Evolutionary conservation across 2,329 filamentous ascomycete species (phyloP).

Genomic region (Herpotrichia juniperi): DNA sequence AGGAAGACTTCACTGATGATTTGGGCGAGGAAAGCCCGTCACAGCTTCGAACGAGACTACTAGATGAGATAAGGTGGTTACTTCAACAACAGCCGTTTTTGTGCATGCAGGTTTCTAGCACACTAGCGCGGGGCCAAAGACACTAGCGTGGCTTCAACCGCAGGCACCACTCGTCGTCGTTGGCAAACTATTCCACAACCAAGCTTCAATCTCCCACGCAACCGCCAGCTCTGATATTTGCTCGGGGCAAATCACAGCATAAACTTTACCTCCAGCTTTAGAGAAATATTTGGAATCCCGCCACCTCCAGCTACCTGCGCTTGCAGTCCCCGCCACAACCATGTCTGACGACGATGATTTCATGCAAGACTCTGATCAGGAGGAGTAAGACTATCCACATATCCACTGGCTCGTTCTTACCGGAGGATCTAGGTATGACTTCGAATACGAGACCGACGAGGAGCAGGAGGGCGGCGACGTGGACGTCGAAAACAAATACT

Average conservation of each 20-base stretch:
- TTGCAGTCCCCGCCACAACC: slow-evolving; percentile 35
- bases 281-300: not conserved
- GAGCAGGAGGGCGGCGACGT: slow-evolving; percentile 88
- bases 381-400: slow-evolving; percentile 65
- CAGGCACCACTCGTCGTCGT: slow-evolving; percentile 1
- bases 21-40: too few relatives aligned
- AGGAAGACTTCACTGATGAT: too few relatives aligned
- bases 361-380: slow-evolving; percentile 89
- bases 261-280: not conserved
- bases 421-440: slow-evolving; percentile 73
- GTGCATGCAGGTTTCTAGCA: too few relatives aligned
- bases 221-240: not conserved
- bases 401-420: slow-evolving; percentile 21
- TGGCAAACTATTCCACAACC: not conserved
- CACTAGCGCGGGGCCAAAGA: not conserved
- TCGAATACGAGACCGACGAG: slow-evolving; percentile 95
- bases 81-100: too few relatives aligned
- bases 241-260: not conserved
- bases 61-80: too few relatives aligned
- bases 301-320: not conserved
- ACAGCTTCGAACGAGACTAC: too few relatives aligned
- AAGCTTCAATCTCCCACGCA: not conserved
- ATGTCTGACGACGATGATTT: slow-evolving; percentile 91
- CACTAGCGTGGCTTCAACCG: not conserved
- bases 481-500: slow-evolving; percentile 99